Evolutionary conservation across 148 eudicot species (phyloP).

Genomic region (Chenopodium berlandieri): DNA sequence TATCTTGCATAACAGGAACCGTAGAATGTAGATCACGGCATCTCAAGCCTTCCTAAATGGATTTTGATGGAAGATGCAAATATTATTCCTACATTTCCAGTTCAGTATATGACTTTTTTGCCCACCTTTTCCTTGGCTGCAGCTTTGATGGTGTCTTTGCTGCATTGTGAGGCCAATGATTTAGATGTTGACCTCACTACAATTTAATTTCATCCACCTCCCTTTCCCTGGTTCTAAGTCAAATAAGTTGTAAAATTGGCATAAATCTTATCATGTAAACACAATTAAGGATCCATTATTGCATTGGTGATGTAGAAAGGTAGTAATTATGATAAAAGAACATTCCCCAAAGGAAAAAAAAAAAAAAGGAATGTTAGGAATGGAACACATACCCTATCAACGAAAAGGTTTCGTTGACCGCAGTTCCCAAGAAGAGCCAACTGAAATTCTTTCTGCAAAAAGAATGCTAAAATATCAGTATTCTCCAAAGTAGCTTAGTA

Average conservation of each 20-base stretch:
- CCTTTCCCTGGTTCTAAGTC: background rate
- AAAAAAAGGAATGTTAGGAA: background rate
- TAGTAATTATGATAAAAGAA: background rate
- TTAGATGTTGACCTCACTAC: background rate
- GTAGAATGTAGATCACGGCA: background rate
- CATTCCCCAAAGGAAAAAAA: too few relatives aligned
- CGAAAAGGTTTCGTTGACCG: slow-evolving; percentile 33
- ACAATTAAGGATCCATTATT: background rate
- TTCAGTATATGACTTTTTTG: background rate
- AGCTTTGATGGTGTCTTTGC: background rate
- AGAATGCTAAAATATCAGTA: background rate
- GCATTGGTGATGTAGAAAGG: background rate
- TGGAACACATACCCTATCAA: slow-evolving; percentile 34
- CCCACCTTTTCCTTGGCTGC: background rate
- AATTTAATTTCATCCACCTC: background rate
- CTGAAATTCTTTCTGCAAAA: slow-evolving; percentile 42
- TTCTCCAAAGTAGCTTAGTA: background rate
- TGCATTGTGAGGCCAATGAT: background rate
- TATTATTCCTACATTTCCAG: background rate
- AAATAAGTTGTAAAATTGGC: background rate
- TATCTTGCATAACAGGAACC: background rate
- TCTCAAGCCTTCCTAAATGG: background rate
- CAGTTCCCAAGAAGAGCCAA: slow-evolving; percentile 36
- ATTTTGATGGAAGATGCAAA: background rate
- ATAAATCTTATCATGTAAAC: background rate